These are phyloP conservation scores for Backusella sp. DNA, from an alignment of 192 early-diverging fungal species.

Conservation along the genomic window DNA sequence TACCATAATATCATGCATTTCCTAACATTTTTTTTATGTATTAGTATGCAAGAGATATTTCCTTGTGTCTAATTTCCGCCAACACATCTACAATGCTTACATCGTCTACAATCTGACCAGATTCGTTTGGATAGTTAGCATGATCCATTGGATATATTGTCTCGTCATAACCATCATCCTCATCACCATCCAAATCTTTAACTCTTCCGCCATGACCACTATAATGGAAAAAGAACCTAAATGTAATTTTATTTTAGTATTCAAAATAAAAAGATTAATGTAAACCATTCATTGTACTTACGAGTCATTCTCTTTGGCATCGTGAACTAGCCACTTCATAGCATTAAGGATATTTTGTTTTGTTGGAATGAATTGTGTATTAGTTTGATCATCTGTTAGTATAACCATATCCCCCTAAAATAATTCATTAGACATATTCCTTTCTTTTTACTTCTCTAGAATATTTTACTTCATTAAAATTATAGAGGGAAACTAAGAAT, in stretches of 20 bases:
- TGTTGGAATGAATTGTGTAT: conserved; percentile 64
- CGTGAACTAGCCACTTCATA: conserved; percentile 78
- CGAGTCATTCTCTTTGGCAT: conserved; percentile 73
- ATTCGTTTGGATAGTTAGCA: conserved; percentile 46
- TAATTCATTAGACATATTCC: background rate
- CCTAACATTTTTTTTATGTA: background rate
- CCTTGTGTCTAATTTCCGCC: background rate
- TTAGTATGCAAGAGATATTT: background rate
- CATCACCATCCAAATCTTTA: conserved; percentile 62
- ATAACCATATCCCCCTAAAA: conserved; percentile 61
- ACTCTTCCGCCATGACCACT: conserved; percentile 72
- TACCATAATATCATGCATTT: conserved; percentile 75
- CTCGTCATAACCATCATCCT: conserved; percentile 77
- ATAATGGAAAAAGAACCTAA: conserved; percentile 77
- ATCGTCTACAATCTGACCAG: conserved; percentile 74
- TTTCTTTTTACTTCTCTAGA: background rate
- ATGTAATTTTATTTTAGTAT: background rate
- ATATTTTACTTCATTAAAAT: conserved; percentile 48
- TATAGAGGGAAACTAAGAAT: conserved; percentile 65
- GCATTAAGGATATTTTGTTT: conserved; percentile 69
- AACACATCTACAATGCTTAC: background rate
- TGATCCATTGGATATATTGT: conserved; percentile 69
- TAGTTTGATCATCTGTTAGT: conserved; percentile 73
- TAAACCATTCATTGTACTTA: conserved; percentile 20
- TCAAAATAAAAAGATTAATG: background rate